Evolutionary conservation across 441 rosid species (phyloP), one percentile per base, ranked within the genome.

Genomic region (Pelargonium citronellum): DNA sequence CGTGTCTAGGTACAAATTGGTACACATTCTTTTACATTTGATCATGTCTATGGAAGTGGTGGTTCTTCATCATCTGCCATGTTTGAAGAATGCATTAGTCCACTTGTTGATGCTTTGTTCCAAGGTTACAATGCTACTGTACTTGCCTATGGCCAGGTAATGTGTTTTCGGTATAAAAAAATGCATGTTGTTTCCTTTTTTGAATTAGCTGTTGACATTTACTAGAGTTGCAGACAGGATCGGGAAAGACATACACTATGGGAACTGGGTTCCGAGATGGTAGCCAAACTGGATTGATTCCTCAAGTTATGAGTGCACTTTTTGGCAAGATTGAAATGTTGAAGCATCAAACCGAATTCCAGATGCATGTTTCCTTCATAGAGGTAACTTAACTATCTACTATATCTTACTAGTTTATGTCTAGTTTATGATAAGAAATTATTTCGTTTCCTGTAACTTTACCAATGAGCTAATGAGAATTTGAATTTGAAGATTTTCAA

Each of bases 231-330:
- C 86, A 87, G 92, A 87, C 90, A 27, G 92, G 92, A 64, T 87
- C 91, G 1, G 91, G 91, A 84, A 34, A 34, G 78, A 86, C 89
- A 24, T 88, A 82, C 71, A 88, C 92, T n/a, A 88, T 88, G 92
- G 92, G 92, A 63, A 84, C 92, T 57, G 90, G 85, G 37, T 72
- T 76, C 69, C 83, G 80, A 78, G 85, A 84, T 75, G 86, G 83
- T 58, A 62, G 68, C 43, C 82, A 82, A 61, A 66, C 74, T 37
- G 92, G 92, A 65, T 57, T 86, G 77, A 83, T 87, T 67, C 88
- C 87, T 66, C 83, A 73, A 77, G 91, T 79, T 67, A 83, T 87
- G 88, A 82, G 30, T 79, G 69, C 81, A 47, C 60, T 87, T 39
- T 87, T 83, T 78, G 72, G 72, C 41, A 87, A 84, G 75, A 83